Conservation (phyloP, 306 rosid genomes). For the Glycine latifolia region DNA sequence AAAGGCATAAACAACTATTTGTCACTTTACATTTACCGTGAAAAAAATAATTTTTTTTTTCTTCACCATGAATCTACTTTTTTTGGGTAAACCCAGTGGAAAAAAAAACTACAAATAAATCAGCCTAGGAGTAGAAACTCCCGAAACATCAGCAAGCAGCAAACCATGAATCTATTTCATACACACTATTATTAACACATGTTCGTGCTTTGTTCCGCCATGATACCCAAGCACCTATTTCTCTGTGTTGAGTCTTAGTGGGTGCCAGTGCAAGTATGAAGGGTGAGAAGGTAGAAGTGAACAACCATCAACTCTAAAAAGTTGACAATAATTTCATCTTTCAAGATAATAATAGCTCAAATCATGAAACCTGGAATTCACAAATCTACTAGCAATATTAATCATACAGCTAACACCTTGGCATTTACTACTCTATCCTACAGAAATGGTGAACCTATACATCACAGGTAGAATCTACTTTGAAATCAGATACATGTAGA, state of each 20-base stretch:
- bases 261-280: neutral
- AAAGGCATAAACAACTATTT: no score
- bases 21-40: no score
- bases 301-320: slow-evolving; percentile 7
- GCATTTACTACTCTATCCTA: slow-evolving; percentile 46
- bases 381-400: slow-evolving; percentile 35
- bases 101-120: no score
- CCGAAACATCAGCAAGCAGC: no score
- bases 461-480: slow-evolving; percentile 48
- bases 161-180: no score
- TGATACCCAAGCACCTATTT: neutral
- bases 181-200: neutral
- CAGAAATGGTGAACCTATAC: slow-evolving; percentile 49
- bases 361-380: slow-evolving; percentile 3
- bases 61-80: no score
- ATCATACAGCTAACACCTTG: slow-evolving; percentile 49
- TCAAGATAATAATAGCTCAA: slow-evolving; percentile 42
- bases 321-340: slow-evolving; percentile 24
- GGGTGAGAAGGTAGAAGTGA: slow-evolving; percentile 17
- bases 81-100: no score
- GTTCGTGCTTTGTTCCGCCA: neutral
- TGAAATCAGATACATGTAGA: slow-evolving; percentile 44
- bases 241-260: neutral
- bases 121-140: no score
- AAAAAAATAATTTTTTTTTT: no score